These are phyloP conservation scores for Filosporella fistucella DNA, from an alignment of 495 filamentous ascomycete genomes.

Conservation along the genomic window DNA sequence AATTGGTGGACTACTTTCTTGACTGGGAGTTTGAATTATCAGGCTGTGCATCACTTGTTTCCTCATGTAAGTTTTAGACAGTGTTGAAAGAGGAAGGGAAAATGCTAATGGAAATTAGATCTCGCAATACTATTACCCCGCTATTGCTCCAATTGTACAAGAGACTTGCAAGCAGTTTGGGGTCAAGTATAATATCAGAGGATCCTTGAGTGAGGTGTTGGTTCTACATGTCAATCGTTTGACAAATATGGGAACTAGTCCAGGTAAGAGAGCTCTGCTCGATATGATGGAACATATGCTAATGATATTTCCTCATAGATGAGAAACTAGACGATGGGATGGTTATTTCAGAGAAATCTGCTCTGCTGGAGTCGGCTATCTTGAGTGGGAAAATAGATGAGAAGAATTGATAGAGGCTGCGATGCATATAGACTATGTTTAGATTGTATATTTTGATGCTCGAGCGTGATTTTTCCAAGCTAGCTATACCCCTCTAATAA, in stretches of 20 bases:
- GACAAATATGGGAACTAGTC: background rate
- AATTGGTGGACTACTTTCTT: slow-evolving; percentile 5
- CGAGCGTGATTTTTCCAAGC: too few relatives aligned
- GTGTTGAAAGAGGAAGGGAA: background rate
- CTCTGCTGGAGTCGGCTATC: too few relatives aligned
- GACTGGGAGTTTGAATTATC: slow-evolving; percentile 2
- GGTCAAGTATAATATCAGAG: slow-evolving; percentile 1
- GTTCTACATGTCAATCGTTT: background rate
- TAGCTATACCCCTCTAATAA: too few relatives aligned
- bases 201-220: background rate
- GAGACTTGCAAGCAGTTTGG: background rate
- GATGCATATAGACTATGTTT: too few relatives aligned
- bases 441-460: too few relatives aligned
- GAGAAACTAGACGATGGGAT: too few relatives aligned
- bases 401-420: too few relatives aligned
- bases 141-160: slow-evolving; percentile 2
- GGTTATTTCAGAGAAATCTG: too few relatives aligned
- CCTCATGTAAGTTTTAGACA: background rate
- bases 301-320: too few relatives aligned
- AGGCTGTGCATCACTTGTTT: slow-evolving; percentile 8
- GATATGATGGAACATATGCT: too few relatives aligned
- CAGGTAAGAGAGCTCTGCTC: background rate
- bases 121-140: slow-evolving; percentile 4
- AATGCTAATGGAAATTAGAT: background rate
- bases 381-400: too few relatives aligned